Evolutionary conservation across 202 grass and related monocot species (phyloP).

Genomic region (Zoysia matrella): DNA sequence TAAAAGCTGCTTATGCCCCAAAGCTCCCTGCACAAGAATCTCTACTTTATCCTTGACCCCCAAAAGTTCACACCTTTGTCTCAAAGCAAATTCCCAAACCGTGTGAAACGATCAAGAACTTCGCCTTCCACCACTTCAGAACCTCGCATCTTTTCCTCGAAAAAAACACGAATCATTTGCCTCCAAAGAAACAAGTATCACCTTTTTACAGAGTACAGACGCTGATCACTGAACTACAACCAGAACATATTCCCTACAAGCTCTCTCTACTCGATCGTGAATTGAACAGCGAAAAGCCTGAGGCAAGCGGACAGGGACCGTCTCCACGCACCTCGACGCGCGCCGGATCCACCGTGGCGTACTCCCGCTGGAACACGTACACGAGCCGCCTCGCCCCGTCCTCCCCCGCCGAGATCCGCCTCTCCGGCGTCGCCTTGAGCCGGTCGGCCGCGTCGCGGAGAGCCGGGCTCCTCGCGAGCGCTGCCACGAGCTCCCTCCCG

Average conservation of each 20-base stretch:
- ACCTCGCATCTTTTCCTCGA: not conserved
- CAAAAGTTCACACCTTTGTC: conserved; percentile 2
- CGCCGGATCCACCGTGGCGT: conserved; percentile 81
- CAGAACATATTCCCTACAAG: not conserved
- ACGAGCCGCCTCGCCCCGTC: conserved; percentile 55
- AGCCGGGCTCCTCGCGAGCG: conserved; percentile 52
- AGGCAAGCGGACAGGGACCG: not conserved
- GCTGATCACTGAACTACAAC: not conserved
- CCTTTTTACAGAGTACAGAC: not conserved
- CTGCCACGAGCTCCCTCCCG: conserved; percentile 61
- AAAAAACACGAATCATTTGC: not conserved
- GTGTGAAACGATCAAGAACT: not conserved
- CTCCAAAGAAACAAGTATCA: conserved; percentile 15
- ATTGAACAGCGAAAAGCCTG: not conserved
- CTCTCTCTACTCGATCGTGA: not conserved
- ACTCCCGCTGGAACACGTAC: conserved; percentile 92
- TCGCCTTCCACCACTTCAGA: not conserved
- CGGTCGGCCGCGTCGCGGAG: conserved; percentile 55
- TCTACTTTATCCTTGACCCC: conserved; percentile 1
- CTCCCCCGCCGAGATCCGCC: conserved; percentile 42
- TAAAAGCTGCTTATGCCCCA: not conserved
- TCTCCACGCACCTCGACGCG: conserved; percentile 59
- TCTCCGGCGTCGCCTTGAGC: conserved; percentile 58
- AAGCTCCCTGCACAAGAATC: conserved; percentile 33
- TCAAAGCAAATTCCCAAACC: conserved; percentile 17